Evolutionary conservation across 2,329 filamentous ascomycete genomes (phyloP), one percentile per base, ranked within the genome.

Genomic region (Coniosporium tulheliwenetii): DNA sequence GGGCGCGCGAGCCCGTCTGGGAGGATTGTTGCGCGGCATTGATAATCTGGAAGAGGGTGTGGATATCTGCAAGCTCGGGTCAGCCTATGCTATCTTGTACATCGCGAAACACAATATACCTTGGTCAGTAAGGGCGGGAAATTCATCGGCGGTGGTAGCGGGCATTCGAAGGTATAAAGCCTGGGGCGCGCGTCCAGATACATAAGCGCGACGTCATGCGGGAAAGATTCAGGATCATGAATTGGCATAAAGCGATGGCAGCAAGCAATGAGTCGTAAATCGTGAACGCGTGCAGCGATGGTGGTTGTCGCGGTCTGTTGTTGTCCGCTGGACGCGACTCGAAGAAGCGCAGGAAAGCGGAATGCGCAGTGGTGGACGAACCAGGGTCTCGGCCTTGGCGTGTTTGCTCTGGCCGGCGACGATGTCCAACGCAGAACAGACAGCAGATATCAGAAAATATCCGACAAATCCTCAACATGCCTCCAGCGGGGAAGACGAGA

Each of bases 1-100:
- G 71, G 8, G 85, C 84, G 53, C 78, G 77, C 19, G 32, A 13
- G 32, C 32, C 32, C 32, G 43, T 81, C 85, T 3, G 83, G 79
- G 15, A 81, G 67, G 82, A 69, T 34, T 73, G 65, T 61, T 87
- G 76, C 36, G 84, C 86, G 50, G 72, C 70, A 45, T 69, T 66
- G 52, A 93, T 78, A 52, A 94, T 83, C 43, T 81, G 71, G 59
- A 85, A 81, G 43, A 94, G 69, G 45, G 85, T 70, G 45, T 74
- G 71, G 57, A 94, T 82, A 64, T 93, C 87, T 86, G 42, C 8
- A 4, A 40, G 34, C 29, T 26, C 30, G 26, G 4, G 19, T 26
- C 19, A 26, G 19, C 19, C 3, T 26, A 26, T 4, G 7, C 19
- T 26, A 26, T 7, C 19, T 26, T 14, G 19, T 38, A 13, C 46